These are phyloP conservation scores for Dipteronia dyeriana DNA, from an alignment of 345 rosid species.

Conservation along the genomic window DNA sequence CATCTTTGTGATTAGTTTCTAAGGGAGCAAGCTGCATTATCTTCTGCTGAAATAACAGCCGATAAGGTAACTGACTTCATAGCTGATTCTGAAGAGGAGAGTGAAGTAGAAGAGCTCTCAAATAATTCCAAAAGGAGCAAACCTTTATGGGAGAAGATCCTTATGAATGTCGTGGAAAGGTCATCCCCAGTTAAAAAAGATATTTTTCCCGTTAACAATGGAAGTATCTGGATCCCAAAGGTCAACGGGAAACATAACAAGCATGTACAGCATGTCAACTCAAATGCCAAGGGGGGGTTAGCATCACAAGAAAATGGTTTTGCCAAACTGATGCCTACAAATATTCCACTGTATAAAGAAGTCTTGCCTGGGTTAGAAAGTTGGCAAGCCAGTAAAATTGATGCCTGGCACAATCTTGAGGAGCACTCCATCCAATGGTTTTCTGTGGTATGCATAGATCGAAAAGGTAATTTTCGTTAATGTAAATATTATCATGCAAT, in stretches of 20 bases:
- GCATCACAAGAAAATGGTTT: constrained; percentile 63
- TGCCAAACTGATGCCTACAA: constrained; percentile 65
- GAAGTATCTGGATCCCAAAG: constrained; percentile 57
- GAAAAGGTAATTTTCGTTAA: constrained; percentile 58
- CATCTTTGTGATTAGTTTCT: constrained; percentile 58
- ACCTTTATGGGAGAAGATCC: constrained; percentile 72
- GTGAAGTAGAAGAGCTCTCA: constrained; percentile 57
- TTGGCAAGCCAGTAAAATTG: constrained; percentile 90
- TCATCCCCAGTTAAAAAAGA: constrained; percentile 45
- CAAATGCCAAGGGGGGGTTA: constrained; percentile 42
- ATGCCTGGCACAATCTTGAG: constrained; percentile 87
- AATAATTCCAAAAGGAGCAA: constrained; percentile 42
- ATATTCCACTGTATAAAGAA: constrained; percentile 65
- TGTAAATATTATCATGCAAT: constrained; percentile 4
- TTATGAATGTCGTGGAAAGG: constrained; percentile 49
- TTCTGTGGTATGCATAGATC: constrained; percentile 81
- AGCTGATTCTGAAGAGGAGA: constrained; percentile 72
- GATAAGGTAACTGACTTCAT: constrained; percentile 69
- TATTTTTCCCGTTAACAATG: constrained; percentile 38
- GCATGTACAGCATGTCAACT: constrained; percentile 45
- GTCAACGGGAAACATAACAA: constrained; percentile 91
- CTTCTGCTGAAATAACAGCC: constrained; percentile 77
- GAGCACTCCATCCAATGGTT: constrained; percentile 94
- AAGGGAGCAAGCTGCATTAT: constrained; percentile 88
- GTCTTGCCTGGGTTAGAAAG: constrained; percentile 82